Conservation (phyloP, 495 filamentous ascomycete species). For the Penicillium fimorum region DNA sequence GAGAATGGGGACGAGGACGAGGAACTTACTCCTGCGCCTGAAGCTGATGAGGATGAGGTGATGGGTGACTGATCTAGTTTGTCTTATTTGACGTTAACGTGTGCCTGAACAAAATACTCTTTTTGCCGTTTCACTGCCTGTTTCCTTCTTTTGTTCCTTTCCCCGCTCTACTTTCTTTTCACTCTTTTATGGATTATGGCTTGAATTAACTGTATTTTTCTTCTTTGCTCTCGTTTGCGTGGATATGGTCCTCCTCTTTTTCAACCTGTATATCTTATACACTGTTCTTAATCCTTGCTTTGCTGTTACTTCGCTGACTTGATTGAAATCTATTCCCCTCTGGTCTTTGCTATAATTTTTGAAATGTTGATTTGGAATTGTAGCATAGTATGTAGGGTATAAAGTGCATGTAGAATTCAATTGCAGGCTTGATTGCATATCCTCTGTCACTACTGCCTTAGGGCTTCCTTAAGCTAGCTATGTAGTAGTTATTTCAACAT, state of each 20-base stretch:
- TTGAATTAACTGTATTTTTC: constrained; percentile 14
- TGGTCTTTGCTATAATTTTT: background rate
- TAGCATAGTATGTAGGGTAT: background rate
- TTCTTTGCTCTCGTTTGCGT: constrained; percentile 15
- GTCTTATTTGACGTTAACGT: constrained; percentile 1
- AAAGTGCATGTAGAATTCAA: background rate
- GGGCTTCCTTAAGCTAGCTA: background rate
- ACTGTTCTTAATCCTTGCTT: constrained; percentile 10
- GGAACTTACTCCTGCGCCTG: constrained; percentile 38
- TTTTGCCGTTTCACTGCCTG: constrained; percentile 1
- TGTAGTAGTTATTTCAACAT: background rate
- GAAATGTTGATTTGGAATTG: background rate
- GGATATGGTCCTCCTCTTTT: constrained; percentile 12
- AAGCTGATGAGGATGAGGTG: constrained; percentile 64
- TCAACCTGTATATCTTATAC: constrained; percentile 15
- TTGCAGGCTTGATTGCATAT: background rate
- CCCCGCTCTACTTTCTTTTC: constrained; percentile 7
- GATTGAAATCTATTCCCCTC: constrained; percentile 9
- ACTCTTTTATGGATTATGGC: constrained; percentile 15
- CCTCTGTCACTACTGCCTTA: background rate
- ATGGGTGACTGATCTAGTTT: constrained; percentile 59
- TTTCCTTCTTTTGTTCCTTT: constrained; percentile 10
- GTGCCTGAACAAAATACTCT: constrained; percentile 7
- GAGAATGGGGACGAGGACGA: constrained; percentile 49
- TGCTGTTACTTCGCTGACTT: background rate